Conservation (phyloP, 2,329 filamentous ascomycete species). For the Colletotrichum liriopes region DNA sequence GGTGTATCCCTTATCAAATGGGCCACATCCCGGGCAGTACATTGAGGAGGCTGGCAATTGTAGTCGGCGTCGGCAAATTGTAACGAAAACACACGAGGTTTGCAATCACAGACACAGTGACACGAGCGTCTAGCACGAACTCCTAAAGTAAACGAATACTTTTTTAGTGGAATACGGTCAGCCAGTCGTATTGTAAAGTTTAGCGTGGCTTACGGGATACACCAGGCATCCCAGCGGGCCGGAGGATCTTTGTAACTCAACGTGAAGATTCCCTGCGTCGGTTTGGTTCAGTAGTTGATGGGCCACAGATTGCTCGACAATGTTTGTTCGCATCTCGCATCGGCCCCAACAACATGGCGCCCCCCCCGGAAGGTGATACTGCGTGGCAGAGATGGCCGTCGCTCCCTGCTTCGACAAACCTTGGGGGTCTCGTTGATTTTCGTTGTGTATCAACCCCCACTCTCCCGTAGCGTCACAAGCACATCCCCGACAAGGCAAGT, state of each 20-base stretch:
- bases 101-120: not conserved
- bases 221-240: not conserved
- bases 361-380: not conserved
- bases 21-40: not conserved
- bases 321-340: slow-evolving; percentile 15
- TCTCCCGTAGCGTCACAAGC: slow-evolving; percentile 10
- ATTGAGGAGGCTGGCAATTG: not conserved
- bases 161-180: not conserved
- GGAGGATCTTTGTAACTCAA: slow-evolving; percentile 3
- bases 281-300: not conserved
- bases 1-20: not conserved
- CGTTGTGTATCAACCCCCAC: slow-evolving; percentile 15
- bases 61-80: not conserved
- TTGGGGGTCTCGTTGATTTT: not conserved
- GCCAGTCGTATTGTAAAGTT: not conserved
- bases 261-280: not conserved
- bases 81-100: not conserved
- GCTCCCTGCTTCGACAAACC: not conserved
- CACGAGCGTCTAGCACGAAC: not conserved
- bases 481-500: slow-evolving; percentile 5
- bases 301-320: not conserved
- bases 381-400: not conserved
- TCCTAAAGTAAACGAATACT: not conserved
- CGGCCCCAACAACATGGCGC: not conserved
- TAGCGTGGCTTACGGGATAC: not conserved